These are phyloP conservation scores for Ophiocordyceps robertsii DNA, from an alignment of 2,329 filamentous ascomycete species.

Conservation along the genomic window DNA sequence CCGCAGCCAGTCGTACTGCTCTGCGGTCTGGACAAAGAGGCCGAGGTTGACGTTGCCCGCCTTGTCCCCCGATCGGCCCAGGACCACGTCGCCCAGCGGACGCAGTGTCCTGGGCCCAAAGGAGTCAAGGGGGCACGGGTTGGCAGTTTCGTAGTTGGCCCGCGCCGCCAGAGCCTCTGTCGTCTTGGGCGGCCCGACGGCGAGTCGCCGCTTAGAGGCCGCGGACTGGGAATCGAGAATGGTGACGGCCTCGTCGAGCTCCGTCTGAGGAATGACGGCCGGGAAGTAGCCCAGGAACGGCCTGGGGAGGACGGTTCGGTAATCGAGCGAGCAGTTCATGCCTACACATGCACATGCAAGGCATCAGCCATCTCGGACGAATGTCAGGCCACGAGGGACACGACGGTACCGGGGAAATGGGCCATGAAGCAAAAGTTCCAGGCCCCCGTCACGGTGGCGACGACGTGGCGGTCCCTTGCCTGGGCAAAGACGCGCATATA, in stretches of 20 bases:
- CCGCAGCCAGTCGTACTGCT: conserved; percentile 32
- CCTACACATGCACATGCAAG: conserved; percentile 13
- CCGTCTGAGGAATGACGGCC: conserved; percentile 10
- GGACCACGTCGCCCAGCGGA: conserved; percentile 16
- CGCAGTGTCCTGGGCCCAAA: conserved; percentile 9
- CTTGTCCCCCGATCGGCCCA: conserved; percentile 25
- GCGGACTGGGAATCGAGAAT: conserved; percentile 4
- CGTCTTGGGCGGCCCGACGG: conserved; percentile 7
- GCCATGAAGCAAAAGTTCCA: conserved; percentile 22
- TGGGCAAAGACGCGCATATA: conserved; percentile 30
- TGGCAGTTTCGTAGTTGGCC: conserved; percentile 9
- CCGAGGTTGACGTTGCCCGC: conserved; percentile 29
- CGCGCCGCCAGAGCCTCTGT: conserved; percentile 7
- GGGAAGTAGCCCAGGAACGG: conserved; percentile 11
- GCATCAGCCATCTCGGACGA: background rate
- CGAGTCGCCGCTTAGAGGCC: conserved; percentile 2
- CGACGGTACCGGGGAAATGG: conserved; percentile 23
- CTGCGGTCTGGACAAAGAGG: conserved; percentile 27
- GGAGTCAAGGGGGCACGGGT: conserved; percentile 1
- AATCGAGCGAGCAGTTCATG: conserved; percentile 27
- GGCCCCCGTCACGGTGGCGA: conserved; percentile 15
- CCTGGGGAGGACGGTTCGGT: conserved; percentile 19
- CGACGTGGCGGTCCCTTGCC: conserved; percentile 13
- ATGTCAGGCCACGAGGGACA: no score
- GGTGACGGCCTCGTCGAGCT: conserved; percentile 17